Conservation (phyloP, 306 rosid genomes). For the Corylus heterophylla region DNA sequence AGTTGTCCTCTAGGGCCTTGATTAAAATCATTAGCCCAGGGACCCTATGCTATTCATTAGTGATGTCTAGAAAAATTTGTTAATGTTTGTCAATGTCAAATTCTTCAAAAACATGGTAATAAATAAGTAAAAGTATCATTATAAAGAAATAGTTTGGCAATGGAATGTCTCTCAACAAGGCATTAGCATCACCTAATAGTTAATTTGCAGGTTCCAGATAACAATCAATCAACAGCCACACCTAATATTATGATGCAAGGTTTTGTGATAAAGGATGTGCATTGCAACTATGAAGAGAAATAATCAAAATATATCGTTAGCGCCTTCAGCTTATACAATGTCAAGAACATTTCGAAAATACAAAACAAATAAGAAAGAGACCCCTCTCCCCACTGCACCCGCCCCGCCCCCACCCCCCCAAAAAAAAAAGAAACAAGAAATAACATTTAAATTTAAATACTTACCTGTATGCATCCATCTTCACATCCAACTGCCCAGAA, state of each 20-base stretch:
- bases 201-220: background rate
- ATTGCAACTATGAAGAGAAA: background rate
- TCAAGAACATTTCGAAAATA: background rate
- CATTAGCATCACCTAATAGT: background rate
- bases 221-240: background rate
- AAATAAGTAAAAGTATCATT: background rate
- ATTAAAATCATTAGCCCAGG: background rate
- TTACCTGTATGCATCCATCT: constrained; percentile 96
- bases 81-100: background rate
- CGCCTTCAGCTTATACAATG: background rate
- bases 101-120: background rate
- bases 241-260: background rate
- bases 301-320: background rate
- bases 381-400: too few species aligned
- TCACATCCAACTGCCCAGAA: constrained; percentile 99
- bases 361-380: background rate
- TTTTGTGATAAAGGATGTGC: background rate
- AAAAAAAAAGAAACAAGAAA: constrained; percentile 9
- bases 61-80: background rate
- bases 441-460: background rate
- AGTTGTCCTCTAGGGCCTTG: background rate
- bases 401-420: too few species aligned
- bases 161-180: background rate
- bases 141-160: background rate
- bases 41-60: background rate